A percentile compares a stretch with the other conserved stretches of the same genome.
Evolutionary conservation across 1,284 basidiomycete genomes (phyloP).

Genomic region (Leucoagaricus sp.): DNA sequence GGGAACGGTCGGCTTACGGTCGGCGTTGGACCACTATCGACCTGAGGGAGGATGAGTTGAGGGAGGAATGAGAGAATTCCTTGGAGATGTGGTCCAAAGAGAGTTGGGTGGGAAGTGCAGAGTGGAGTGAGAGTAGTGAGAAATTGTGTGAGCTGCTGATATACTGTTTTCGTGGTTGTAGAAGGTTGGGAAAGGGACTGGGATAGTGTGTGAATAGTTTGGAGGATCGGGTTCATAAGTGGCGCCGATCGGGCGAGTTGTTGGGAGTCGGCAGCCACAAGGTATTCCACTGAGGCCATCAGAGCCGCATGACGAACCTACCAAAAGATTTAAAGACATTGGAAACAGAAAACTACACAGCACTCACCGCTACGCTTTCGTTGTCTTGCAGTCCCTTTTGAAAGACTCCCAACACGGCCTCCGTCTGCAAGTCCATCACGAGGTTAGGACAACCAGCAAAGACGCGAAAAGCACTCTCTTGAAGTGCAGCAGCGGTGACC

Average conservation of each 20-base stretch:
- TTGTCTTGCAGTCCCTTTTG: conserved; percentile 65
- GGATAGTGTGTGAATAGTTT: conserved; percentile 58
- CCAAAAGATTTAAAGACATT: neutral
- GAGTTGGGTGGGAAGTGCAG: conserved; percentile 59
- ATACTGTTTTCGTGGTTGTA: conserved; percentile 25
- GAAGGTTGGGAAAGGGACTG: conserved; percentile 36
- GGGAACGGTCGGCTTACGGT: conserved; percentile 70
- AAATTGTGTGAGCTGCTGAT: conserved; percentile 57
- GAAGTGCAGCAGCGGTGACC: conserved; percentile 27
- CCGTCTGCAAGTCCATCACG: conserved; percentile 70
- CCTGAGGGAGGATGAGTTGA: conserved; percentile 58
- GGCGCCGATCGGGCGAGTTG: conserved; percentile 59
- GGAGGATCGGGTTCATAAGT: conserved; percentile 67
- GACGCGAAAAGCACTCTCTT: conserved; percentile 63
- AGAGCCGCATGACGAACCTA: conserved; percentile 64
- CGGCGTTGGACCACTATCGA: conserved; percentile 73
- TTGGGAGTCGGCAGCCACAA: conserved; percentile 53
- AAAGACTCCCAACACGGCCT: conserved; percentile 62
- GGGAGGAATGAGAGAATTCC: conserved; percentile 68
- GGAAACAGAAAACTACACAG: conserved; percentile 6
- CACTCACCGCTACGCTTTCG: conserved; percentile 59
- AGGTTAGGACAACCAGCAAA: conserved; percentile 72
- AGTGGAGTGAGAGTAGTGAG: conserved; percentile 73
- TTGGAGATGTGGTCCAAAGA: conserved; percentile 69
- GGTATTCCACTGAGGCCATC: conserved; percentile 62